Conservation (phyloP, 2,329 filamentous ascomycete species). For the Xylaria arbuscula region DNA sequence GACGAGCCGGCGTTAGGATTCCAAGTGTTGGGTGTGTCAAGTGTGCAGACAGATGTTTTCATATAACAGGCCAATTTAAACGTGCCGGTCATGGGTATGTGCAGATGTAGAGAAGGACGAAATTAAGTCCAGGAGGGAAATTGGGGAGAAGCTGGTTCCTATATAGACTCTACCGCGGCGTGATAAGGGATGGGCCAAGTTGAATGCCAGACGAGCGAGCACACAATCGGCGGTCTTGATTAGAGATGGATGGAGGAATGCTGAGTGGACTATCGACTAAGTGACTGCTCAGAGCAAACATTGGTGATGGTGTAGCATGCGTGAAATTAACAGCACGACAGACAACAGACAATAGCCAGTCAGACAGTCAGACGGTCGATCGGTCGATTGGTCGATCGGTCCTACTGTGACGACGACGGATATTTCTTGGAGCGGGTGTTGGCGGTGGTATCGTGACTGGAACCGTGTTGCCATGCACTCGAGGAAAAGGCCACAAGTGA, state of each 20-base stretch:
- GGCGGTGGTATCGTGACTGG: constrained; percentile 25
- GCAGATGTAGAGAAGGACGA: constrained; percentile 7
- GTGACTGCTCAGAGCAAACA: constrained; percentile 7
- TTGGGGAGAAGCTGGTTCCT: constrained; percentile 10
- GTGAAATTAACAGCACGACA: constrained; percentile 19
- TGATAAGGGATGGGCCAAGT: constrained; percentile 1
- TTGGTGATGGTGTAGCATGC: constrained; percentile 16
- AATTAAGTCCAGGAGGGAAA: neutral
- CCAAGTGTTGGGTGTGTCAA: neutral
- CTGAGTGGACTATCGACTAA: constrained; percentile 18
- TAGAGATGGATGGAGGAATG: constrained; percentile 15
- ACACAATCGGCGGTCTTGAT: constrained; percentile 13
- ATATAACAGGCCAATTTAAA: constrained; percentile 7
- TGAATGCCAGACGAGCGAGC: constrained; percentile 9
- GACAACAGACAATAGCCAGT: constrained; percentile 15
- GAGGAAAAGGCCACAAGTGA: constrained; percentile 21
- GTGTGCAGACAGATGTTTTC: neutral
- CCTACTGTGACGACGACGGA: constrained; percentile 5
- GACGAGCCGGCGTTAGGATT: neutral
- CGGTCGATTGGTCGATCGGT: too few species aligned
- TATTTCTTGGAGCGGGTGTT: neutral
- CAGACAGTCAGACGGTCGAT: too few species aligned
- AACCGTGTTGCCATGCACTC: constrained; percentile 19
- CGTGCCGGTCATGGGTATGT: constrained; percentile 1
- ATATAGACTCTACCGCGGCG: constrained; percentile 3